phyloP scores from a whole-genome alignment of 2,329 filamentous ascomycete species.

The Fusarium proliferatum region DNA sequence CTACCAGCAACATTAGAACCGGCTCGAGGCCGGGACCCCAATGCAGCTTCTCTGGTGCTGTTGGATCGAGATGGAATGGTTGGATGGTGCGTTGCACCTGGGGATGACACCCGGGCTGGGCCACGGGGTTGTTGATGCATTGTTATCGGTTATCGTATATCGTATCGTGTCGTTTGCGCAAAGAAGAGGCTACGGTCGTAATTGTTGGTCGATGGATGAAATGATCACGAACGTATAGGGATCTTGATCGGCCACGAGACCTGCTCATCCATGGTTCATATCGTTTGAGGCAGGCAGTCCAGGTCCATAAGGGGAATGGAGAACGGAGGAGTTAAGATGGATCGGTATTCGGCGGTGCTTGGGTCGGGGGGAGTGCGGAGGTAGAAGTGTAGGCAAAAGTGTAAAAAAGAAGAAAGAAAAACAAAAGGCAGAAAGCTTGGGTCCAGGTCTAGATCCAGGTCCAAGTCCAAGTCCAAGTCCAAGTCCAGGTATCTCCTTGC shows the following conservation, averaged over 20 bases:
- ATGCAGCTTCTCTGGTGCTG: conserved; percentile 74
- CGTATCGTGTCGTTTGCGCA: conserved; percentile 7
- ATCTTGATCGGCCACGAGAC: conserved; percentile 48
- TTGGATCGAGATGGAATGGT: conserved; percentile 75
- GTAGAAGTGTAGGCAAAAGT: conserved; percentile 27
- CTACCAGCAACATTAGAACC: conserved; percentile 57
- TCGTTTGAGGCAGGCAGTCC: conserved; percentile 27
- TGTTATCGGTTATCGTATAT: conserved; percentile 14
- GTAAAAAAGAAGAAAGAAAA: conserved; percentile 22
- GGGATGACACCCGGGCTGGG: conserved; percentile 77
- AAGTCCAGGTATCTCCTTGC: neutral
- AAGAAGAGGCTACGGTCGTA: neutral
- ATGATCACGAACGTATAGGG: conserved; percentile 47
- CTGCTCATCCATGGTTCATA: conserved; percentile 51
- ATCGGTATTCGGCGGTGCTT: conserved; percentile 15
- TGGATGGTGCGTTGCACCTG: conserved; percentile 76
- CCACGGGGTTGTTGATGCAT: conserved; percentile 94
- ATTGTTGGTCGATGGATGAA: conserved; percentile 19
- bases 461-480: neutral
- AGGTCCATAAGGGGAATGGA: conserved; percentile 1
- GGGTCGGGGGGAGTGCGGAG: conserved; percentile 10
- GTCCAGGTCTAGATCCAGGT: neutral
- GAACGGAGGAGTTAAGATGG: conserved; percentile 11
- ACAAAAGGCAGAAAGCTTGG: conserved; percentile 12
- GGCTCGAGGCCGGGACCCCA: conserved; percentile 55